phyloP scores from a whole-genome alignment of 2,329 filamentous ascomycete genomes.

The Alternaria sp. region DNA sequence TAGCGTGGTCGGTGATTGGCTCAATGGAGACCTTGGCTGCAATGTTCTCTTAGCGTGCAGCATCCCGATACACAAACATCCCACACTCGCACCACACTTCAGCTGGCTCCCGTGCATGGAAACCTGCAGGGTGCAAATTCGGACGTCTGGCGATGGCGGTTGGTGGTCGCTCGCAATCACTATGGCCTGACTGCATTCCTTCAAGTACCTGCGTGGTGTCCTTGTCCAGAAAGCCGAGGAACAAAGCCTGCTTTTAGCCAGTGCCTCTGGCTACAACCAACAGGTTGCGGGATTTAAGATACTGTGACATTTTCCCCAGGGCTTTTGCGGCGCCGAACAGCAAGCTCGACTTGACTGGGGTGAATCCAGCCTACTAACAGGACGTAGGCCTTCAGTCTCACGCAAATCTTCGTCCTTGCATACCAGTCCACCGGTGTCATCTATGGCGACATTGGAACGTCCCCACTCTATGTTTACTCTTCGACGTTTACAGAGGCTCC shows the following conservation, averaged over 20 bases:
- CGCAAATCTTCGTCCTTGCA: conserved; percentile 51
- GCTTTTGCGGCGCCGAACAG: conserved; percentile 1
- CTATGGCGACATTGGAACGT: conserved; percentile 73
- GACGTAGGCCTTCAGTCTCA: conserved; percentile 38
- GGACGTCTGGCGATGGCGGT: background rate
- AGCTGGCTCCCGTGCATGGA: background rate
- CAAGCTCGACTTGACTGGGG: background rate
- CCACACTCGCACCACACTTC: conserved; percentile 1
- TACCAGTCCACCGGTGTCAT: conserved; percentile 73
- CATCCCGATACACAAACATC: conserved; percentile 3
- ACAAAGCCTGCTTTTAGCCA: conserved; percentile 1
- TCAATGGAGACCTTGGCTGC: background rate
- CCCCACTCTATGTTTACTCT: conserved; percentile 74
- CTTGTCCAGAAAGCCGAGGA: background rate
- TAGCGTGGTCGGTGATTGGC: conserved; percentile 4
- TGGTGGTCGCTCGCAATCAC: background rate
- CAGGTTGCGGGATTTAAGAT: background rate
- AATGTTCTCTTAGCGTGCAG: background rate
- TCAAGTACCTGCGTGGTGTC: background rate
- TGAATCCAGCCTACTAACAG: conserved; percentile 20
- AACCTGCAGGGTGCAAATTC: background rate
- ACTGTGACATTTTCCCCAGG: background rate
- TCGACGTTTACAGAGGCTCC: conserved; percentile 67
- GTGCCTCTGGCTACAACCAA: background rate
- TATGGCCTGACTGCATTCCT: background rate